A percentile compares a stretch with the other conserved stretches of the same genome.
Evolutionary conservation across 768 basidiomycete species (phyloP).

Genomic region (Melanogaster broomeanus): DNA sequence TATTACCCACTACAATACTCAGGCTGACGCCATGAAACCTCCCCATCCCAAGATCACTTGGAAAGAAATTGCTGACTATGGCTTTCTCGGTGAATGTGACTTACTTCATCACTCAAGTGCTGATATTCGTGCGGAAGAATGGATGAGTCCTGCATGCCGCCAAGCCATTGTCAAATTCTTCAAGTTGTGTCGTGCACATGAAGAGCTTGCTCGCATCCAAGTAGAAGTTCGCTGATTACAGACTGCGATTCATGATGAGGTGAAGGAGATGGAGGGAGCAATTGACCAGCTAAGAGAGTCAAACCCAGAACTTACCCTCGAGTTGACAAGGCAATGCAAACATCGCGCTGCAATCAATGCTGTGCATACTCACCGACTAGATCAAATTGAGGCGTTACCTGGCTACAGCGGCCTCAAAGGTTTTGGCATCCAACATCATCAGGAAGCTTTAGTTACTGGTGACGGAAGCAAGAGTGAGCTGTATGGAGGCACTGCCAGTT

Average conservation of each 20-base stretch:
- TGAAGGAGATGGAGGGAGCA: too few species aligned
- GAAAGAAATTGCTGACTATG: constrained; percentile 16
- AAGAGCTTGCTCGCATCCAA: constrained; percentile 28
- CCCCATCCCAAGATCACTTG: constrained; percentile 15
- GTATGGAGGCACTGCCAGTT: too few species aligned
- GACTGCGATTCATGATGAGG: constrained; percentile 19
- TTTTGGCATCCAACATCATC: neutral
- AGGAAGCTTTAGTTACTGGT: too few species aligned
- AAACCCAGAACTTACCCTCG: too few species aligned
- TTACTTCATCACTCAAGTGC: constrained; percentile 16
- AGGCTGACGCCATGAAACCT: constrained; percentile 18
- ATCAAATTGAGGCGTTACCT: constrained; percentile 1
- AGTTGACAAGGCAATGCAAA: neutral
- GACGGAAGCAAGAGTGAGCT: too few species aligned
- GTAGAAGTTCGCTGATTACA: constrained; percentile 24
- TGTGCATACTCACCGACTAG: neutral
- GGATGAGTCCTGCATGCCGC: constrained; percentile 20
- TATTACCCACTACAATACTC: constrained; percentile 25
- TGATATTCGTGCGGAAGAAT: constrained; percentile 20
- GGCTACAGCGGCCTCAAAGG: neutral
- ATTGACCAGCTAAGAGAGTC: too few species aligned
- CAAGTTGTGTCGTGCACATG: constrained; percentile 21
- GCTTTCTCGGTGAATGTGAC: constrained; percentile 16
- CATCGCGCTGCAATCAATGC: neutral
- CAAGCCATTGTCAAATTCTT: constrained; percentile 23